These are phyloP conservation scores for Mariannaea elegans DNA, from an alignment of 2,329 filamentous ascomycete species.

Conservation along the genomic window DNA sequence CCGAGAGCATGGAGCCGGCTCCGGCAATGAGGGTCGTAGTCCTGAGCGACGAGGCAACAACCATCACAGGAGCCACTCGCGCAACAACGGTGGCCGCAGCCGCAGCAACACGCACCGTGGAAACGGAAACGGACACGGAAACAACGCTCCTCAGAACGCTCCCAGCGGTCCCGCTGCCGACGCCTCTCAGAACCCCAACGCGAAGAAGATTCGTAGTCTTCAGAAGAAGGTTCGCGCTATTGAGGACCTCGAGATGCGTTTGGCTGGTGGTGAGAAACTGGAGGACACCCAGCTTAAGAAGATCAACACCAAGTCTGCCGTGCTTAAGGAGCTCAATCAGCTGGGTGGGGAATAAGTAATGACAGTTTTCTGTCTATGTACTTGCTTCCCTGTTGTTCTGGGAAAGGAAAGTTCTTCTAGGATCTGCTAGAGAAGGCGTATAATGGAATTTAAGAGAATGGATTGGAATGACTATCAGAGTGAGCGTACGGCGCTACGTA, in stretches of 20 bases:
- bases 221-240: constrained; percentile 98
- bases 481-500: constrained; percentile 1
- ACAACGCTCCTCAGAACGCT: constrained; percentile 35
- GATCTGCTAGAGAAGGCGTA: not conserved
- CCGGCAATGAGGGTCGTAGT: constrained; percentile 66
- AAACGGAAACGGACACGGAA: constrained; percentile 36
- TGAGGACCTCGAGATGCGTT: constrained; percentile 96
- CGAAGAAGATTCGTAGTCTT: constrained; percentile 93
- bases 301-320: constrained; percentile 86
- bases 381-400: not conserved
- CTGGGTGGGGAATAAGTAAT: constrained; percentile 50
- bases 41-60: constrained; percentile 68
- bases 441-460: constrained; percentile 12
- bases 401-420: not conserved
- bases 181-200: constrained; percentile 72
- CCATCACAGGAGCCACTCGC: constrained; percentile 61
- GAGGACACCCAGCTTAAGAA: constrained; percentile 99
- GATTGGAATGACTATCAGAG: constrained; percentile 3
- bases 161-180: constrained; percentile 55
- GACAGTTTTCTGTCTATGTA: not conserved
- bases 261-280: constrained; percentile 92
- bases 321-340: constrained; percentile 82
- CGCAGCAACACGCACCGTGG: constrained; percentile 61
- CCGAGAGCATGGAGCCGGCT: constrained; percentile 48
- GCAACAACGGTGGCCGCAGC: constrained; percentile 59